Base-by-base conservation (phyloP, 2,329 filamentous ascomycete genomes). In the Clarireedia hainanense region DNA sequence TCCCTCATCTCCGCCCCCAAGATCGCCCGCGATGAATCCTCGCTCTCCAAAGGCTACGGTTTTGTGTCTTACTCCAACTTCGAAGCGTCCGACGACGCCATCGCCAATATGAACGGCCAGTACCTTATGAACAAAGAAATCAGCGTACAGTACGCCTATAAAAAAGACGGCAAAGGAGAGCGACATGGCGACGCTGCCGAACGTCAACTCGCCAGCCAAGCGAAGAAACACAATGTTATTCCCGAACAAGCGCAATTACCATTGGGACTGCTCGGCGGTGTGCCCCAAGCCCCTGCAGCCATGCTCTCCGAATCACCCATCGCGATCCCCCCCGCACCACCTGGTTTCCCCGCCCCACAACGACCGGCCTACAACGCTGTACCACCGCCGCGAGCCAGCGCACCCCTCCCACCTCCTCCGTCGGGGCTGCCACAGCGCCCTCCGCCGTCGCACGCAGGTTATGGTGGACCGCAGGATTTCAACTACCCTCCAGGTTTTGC, bases 101-200 rank as follows among this genome's bases (percentile, higher is more conserved):
- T 95, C 60, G 80, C 85, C 63, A 94, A 92, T 70, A 91, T 99
- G 87, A 88, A 96, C 70, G 90, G 90, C 51, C 91, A 97, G 74
- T 97, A 94, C 72, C 83, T 99, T 58, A 91, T 95, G 78, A 96
- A 94, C 77, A 96, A 96, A 75, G 89, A 96, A 72, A 87, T 97
- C 65, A 89, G 88, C 2, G 94, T 99, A 46, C 92, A 97, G 73
- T 99, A 97, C 72, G 94, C 94, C 40, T 97, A 96, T 80, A 99
- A 99, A 79, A 97, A 97, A 74, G 94, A 99, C 68, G 94, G 94
- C 64, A 96, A 96, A 75, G 92, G 92, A 65, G 92, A 97, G 74
- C 80, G 94, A 57, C 94, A 99, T 69, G 94, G 94, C 65, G 94
- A 99, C 70, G 82, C 91, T 65, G 94, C 94, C 30, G 94, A 99